Conservation (phyloP, 2,329 filamentous ascomycete species). For the Aspergillus jensenii region DNA sequence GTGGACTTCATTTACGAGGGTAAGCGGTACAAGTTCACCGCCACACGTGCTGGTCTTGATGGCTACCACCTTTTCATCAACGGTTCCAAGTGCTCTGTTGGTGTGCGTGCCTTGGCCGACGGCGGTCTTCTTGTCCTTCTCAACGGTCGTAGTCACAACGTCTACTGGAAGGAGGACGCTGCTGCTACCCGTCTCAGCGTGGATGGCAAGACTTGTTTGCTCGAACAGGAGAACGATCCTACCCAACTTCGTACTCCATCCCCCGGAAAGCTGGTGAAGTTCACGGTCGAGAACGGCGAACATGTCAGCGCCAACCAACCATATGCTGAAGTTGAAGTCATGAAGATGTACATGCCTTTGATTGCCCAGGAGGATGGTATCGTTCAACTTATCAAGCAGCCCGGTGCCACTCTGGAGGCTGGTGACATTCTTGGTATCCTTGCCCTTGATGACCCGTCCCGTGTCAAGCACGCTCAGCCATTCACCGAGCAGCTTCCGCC, state of each 20-base stretch:
- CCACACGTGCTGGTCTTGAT: conserved; percentile 84
- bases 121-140: conserved; percentile 90
- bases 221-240: conserved; percentile 98
- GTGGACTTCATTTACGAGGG: conserved; percentile 99
- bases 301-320: conserved; percentile 90
- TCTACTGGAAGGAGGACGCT: conserved; percentile 99
- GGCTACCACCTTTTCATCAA: conserved; percentile 99
- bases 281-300: conserved; percentile 90
- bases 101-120: conserved; percentile 87
- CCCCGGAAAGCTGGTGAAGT: conserved; percentile 97
- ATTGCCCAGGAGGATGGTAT: conserved; percentile 92
- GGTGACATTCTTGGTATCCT: conserved; percentile 98
- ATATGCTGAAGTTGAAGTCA: conserved; percentile 97
- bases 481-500: conserved; percentile 89
- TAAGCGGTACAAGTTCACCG: conserved; percentile 95
- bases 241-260: conserved; percentile 94
- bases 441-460: conserved; percentile 88
- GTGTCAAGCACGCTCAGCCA: conserved; percentile 93
- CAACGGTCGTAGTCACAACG: conserved; percentile 89
- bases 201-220: conserved; percentile 94
- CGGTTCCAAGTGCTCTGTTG: conserved; percentile 91
- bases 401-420: conserved; percentile 93
- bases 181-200: conserved; percentile 93
- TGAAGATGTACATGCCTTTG: conserved; percentile 99
- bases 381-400: conserved; percentile 98